Percentiles rank a stretch among this genome's conserved stretches.
These are phyloP conservation scores for Amanita exitialis DNA, from an alignment of 768 basidiomycete species.

Conservation along the genomic window DNA sequence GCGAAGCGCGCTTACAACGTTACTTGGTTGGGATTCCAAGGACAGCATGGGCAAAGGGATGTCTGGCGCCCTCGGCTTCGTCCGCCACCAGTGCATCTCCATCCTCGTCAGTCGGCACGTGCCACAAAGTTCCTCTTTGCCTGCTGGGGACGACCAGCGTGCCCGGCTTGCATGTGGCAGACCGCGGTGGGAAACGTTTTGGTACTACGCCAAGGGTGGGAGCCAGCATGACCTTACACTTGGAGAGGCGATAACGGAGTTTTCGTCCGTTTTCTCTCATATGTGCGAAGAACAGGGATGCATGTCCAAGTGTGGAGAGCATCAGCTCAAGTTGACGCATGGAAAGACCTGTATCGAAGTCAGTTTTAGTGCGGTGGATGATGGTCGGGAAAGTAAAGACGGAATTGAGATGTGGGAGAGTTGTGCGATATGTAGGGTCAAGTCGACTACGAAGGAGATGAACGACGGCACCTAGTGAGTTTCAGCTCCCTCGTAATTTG, in stretches of 20 bases:
- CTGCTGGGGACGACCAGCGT: slow-evolving; percentile 8
- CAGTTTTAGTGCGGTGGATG: slow-evolving; percentile 9
- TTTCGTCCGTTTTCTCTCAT: slow-evolving; percentile 19
- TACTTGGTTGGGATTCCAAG: slow-evolving; percentile 53
- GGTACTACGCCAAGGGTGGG: slow-evolving; percentile 27
- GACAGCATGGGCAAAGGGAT: slow-evolving; percentile 33
- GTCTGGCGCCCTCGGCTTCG: slow-evolving; percentile 41
- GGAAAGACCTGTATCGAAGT: slow-evolving; percentile 21
- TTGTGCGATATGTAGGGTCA: slow-evolving; percentile 36
- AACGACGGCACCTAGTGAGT: slow-evolving; percentile 45
- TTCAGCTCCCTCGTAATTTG: neutral
- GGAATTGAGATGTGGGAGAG: slow-evolving; percentile 34
- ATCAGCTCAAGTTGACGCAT: slow-evolving; percentile 36
- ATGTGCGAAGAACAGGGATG: slow-evolving; percentile 29
- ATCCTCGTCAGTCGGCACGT: slow-evolving; percentile 25
- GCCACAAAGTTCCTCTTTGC: neutral
- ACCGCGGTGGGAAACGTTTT: slow-evolving; percentile 40
- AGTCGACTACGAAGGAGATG: slow-evolving; percentile 25
- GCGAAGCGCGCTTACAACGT: slow-evolving; percentile 35
- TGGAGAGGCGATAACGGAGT: slow-evolving; percentile 30
- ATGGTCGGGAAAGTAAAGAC: neutral
- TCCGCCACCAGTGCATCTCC: slow-evolving; percentile 47
- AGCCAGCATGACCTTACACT: slow-evolving; percentile 24
- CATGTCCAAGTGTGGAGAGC: slow-evolving; percentile 24
- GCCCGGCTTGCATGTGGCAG: slow-evolving; percentile 30